A percentile compares a stretch with the other conserved stretches of the same genome.
Conservation (phyloP, 371 early-diverging fungal species). For the Mucor indicus region DNA sequence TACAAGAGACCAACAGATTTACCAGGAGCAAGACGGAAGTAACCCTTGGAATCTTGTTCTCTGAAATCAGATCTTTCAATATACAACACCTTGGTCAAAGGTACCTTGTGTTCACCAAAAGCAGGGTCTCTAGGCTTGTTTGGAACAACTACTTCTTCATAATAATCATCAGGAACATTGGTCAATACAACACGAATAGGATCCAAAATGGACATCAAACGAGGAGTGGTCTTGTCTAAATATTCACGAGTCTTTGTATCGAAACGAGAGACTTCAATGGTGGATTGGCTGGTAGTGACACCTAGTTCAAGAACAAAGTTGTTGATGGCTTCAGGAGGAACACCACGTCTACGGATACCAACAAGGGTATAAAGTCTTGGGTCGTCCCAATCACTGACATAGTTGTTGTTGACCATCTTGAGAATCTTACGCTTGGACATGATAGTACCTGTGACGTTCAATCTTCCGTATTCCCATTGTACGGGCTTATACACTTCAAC, state of each 20-base stretch:
- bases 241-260: conserved; percentile 96
- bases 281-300: conserved; percentile 88
- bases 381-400: conserved; percentile 95
- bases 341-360: conserved; percentile 97
- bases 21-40: conserved; percentile 90
- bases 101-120: conserved; percentile 82
- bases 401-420: conserved; percentile 80
- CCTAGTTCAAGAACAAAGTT: conserved; percentile 94
- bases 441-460: conserved; percentile 96
- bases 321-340: conserved; percentile 98
- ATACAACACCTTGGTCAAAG: conserved; percentile 86
- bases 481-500: conserved; percentile 99
- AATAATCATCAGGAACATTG: conserved; percentile 80
- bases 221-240: conserved; percentile 88
- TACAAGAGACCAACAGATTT: conserved; percentile 94
- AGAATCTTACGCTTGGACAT: conserved; percentile 98
- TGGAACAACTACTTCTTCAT: conserved; percentile 73
- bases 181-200: conserved; percentile 88
- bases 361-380: conserved; percentile 97
- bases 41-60: conserved; percentile 87
- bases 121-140: conserved; percentile 86
- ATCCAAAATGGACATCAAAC: conserved; percentile 88
- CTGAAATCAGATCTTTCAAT: conserved; percentile 97
- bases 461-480: conserved; percentile 99
- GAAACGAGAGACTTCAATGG: conserved; percentile 89